Evolutionary conservation across 2,329 filamentous ascomycete species (phyloP), one percentile per base, ranked within the genome.

Genomic region (Aspergillus floridensis): DNA sequence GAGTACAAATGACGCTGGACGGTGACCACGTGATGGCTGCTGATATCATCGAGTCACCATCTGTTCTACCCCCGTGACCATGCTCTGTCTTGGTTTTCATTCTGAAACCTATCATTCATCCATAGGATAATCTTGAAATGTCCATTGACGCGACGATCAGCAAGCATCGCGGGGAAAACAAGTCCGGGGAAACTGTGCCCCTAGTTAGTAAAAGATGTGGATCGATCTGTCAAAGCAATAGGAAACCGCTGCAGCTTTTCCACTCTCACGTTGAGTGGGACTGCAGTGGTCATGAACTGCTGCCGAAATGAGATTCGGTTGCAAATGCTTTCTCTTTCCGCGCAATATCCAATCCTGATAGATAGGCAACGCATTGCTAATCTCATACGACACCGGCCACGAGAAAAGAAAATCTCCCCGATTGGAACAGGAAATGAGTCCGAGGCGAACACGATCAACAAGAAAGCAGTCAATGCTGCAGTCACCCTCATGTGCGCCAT

Each of bases 11-110:
- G 52, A 54, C 46, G 52, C 38, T 31, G 53, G 32, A 55, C 35
- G 26, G 53, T 48, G 53, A 48, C 53, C 53, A 55, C 53, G 53
- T 55, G 53, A 55, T 55, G 53, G 41, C 5, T n/a, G n/a, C 50
- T 16, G 26, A 22, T 10, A 31, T 32, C 19, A 19, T 19, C 19
- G 50, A 19, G 14, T 52, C 35, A 22, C 21, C n/a, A 8, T 52
- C 31, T 32, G 14, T 52, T 35, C 32, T 16, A 44, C 38, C 6
- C 38, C 38, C 38, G 38, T 44, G 38, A 44, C 16, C 16, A 44
- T 44, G 6, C 38, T n/a, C 32, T 11, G 12, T 35, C 14, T 16
- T 35, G 11, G 6, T 35, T 35, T 16, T 35, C 32, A 35, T 16
- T 16, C 32, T 35, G 32, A 6, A 12, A 12, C 5, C 32, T 35